These are phyloP conservation scores for Cryptosporidium meleagridis DNA, from an alignment of 169 alveolate species.

Conservation along the genomic window DNA sequence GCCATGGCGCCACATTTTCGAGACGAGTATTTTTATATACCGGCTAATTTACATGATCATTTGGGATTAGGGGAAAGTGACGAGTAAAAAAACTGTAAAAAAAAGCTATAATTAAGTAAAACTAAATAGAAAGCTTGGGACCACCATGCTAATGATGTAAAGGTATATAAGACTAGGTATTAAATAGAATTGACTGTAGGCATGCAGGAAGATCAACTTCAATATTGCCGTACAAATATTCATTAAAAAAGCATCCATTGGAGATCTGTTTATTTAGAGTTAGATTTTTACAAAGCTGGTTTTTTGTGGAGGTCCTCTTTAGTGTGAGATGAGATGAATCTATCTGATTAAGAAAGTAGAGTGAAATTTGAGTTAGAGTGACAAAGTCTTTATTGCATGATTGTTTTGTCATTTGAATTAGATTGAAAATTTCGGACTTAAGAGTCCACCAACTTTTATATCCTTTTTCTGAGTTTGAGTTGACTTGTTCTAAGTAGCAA, in stretches of 20 bases:
- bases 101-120: not conserved
- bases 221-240: conserved; percentile 18
- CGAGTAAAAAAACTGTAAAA: not conserved
- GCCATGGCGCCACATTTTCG: conserved; percentile 42
- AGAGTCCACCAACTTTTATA: conserved; percentile 52
- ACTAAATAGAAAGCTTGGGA: no score
- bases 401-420: not conserved
- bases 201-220: conserved; percentile 51
- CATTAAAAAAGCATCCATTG: conserved; percentile 3
- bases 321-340: conserved; percentile 58
- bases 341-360: conserved; percentile 9
- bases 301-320: conserved; percentile 25
- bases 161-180: not conserved
- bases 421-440: conserved; percentile 7
- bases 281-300: conserved; percentile 13
- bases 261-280: not conserved
- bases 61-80: not conserved
- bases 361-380: not conserved
- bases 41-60: not conserved
- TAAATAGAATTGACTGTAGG: conserved; percentile 20
- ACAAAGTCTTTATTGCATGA: not conserved
- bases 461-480: not conserved
- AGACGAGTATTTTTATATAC: conserved; percentile 31
- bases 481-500: conserved; percentile 27
- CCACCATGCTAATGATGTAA: not conserved